Evolutionary conservation across 2,329 filamentous ascomycete genomes (phyloP), one percentile per base, ranked within the genome.

Genomic region (Neopestalotiopsis sp.): DNA sequence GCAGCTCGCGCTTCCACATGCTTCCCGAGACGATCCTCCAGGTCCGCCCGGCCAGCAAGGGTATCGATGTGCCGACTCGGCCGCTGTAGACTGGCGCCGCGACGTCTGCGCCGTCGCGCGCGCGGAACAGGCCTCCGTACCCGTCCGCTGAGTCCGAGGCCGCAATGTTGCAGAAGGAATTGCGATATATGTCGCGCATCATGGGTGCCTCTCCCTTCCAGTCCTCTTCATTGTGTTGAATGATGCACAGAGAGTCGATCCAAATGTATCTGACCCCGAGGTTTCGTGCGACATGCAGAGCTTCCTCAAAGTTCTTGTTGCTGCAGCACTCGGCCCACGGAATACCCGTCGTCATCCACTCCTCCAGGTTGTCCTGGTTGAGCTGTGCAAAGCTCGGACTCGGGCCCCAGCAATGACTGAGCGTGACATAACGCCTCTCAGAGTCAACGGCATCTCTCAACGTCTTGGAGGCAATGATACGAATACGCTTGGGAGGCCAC

Each of bases 21-120:
- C 60, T 58, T 7, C 32, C 58, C 7, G 67, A 28, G 6, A 69
- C 40, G 4, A 69, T 61, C n/a, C 62, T 49, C 69, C 71, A 71
- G n/a, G 40, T 20, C 52, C 58, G 38, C 2, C 65, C 52, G 20
- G 20, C 28, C 6, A 45, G 17, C 20, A 28, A 60, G 13, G 30
- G 5, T 7, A 14, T 32, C 32, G 65, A 67, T 2, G 5, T 67
- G 17, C 32, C 45, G 10, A 6, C 38, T 56, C 13, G 14, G 49
- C 49, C 49, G 7, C 14, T 17, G 42, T 52, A 57, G 64, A 45
- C 24, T n/a, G 20, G 17, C 30, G 65, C 17, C 5, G 20, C 20
- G 6, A 59, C n/a, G 7, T 14, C 9, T 24, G 20, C 12, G 28
- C 14, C 20, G 34, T 17, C 45, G 5, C 65, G 28, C n/a, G 14